Evolutionary conservation across 2,329 filamentous ascomycete species (phyloP).

Genomic region (Trichoderma sp.): DNA sequence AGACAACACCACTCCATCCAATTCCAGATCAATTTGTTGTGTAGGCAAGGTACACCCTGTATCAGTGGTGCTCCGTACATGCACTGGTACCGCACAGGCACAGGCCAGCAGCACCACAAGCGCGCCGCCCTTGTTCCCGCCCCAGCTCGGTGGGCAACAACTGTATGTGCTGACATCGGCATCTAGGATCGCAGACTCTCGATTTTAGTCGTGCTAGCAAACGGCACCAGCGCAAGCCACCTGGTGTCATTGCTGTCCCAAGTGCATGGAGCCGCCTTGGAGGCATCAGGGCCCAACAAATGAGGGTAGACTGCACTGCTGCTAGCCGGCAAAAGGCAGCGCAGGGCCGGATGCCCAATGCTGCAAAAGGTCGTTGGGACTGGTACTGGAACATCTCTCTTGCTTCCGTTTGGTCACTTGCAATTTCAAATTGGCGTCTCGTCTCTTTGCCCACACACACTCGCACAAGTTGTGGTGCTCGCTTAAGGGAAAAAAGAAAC

Average conservation of each 20-base stretch:
- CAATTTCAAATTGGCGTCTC: neutral
- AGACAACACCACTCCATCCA: neutral
- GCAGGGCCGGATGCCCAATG: slow-evolving; percentile 1
- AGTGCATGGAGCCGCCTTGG: neutral
- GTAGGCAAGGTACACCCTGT: neutral
- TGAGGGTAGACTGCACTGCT: neutral
- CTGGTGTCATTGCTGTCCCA: slow-evolving; percentile 8
- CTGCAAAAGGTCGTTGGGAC: neutral
- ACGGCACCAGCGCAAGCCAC: slow-evolving; percentile 1
- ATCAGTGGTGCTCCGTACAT: neutral
- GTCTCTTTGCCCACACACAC: neutral
- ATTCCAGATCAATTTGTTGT: neutral
- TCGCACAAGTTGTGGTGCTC: neutral
- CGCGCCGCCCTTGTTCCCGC: neutral
- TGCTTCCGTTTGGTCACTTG: neutral
- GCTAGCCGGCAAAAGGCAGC: neutral
- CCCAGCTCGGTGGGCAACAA: neutral
- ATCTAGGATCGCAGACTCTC: neutral
- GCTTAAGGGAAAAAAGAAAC: neutral
- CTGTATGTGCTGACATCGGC: neutral
- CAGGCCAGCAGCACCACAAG: neutral
- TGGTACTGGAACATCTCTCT: neutral
- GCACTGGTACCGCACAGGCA: neutral
- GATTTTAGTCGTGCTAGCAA: neutral
- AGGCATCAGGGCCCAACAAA: neutral